Percentiles rank a stretch among this genome's conserved stretches.
Conservation (phyloP, 352 stramenopile genomes). For the Globisporangium barbulae region DNA sequence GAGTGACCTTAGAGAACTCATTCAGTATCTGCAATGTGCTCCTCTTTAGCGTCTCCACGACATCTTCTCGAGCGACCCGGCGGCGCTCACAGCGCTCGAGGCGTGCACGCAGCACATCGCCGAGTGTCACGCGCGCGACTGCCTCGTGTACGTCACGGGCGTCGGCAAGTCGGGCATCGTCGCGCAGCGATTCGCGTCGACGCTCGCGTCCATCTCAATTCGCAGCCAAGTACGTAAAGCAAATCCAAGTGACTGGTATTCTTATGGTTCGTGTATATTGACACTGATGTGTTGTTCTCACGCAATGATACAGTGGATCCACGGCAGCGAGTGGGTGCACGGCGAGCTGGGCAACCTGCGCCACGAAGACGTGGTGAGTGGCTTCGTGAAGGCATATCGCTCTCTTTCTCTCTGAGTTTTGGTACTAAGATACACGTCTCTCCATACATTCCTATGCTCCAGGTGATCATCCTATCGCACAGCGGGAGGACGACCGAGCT, state of each 20-base stretch:
- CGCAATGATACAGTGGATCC: conserved; percentile 45
- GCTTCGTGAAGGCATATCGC: background rate
- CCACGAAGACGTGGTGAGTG: conserved; percentile 49
- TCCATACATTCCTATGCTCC: background rate
- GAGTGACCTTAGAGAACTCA: background rate
- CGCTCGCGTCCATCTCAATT: conserved; percentile 68
- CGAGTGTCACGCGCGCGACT: conserved; percentile 41
- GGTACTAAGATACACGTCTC: background rate
- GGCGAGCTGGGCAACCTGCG: conserved; percentile 72
- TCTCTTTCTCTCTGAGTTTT: background rate
- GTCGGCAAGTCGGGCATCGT: conserved; percentile 84
- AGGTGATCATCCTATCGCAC: conserved; percentile 72
- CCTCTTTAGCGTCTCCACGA: conserved; percentile 35
- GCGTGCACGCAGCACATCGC: conserved; percentile 30
- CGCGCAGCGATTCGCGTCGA: conserved; percentile 62
- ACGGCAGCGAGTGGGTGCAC: conserved; percentile 77
- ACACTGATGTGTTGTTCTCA: background rate
- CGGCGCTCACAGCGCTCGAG: conserved; percentile 27
- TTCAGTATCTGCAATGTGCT: background rate
- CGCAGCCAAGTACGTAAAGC: conserved; percentile 47
- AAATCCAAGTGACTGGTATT: background rate
- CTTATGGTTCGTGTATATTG: background rate
- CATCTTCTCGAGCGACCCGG: conserved; percentile 26
- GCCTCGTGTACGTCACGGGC: conserved; percentile 61
- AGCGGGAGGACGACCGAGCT: conserved; percentile 68